Base-by-base conservation (phyloP, 2,329 filamentous ascomycete genomes). In the Mycosphaerella sp. region DNA sequence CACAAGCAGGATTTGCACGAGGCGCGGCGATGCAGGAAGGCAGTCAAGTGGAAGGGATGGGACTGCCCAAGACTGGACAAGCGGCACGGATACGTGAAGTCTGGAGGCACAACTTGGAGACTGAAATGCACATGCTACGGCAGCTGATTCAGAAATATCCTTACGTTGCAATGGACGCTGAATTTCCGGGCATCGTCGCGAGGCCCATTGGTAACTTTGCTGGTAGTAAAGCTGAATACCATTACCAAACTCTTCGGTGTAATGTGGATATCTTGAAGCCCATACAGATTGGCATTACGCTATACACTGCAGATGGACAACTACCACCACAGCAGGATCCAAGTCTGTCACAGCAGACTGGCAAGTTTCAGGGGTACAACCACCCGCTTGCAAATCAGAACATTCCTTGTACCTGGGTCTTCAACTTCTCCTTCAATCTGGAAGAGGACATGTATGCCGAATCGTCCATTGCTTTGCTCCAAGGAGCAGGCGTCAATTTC, bases 121-220 rank as follows among this genome's bases (percentile, higher is more conserved):
- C 94, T 66, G 93, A 98, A 73, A 93, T 98, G 85, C 85, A 82
- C 7, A 75, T 86, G 44, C 71, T 98, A 60, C 80, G 91, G 68
- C 82, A 86, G 53, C 74, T 97, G 63, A 82, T 97, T 58, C 87
- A 95, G 56, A 87, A 86, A 64, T 97, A 94, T 69, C 88, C 89
- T 37, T 97, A 94, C 68, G 91, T 98, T 71, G 91, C 90, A 62
- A 97, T 98, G 93, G 93, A 98, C 68, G 96, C 93, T 18, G 91
- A 97, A 68, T 98, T 98, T 63, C 93, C 93, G n/a, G 93, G 93
- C 51, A 89, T 98, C 47, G 91, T 98, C 47, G 89, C 91, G 21
- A 82, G 93, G 60, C 93, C 93, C 1, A 97, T 98, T 78, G 93
- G 93, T 43, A 83, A 86, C 50, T 98, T 98, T 70, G 82, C 86